Evolutionary conservation across 108 stramenopile species (phyloP), one percentile per base, ranked within the genome.

Genomic region (Stephanodiscus minutulus): DNA sequence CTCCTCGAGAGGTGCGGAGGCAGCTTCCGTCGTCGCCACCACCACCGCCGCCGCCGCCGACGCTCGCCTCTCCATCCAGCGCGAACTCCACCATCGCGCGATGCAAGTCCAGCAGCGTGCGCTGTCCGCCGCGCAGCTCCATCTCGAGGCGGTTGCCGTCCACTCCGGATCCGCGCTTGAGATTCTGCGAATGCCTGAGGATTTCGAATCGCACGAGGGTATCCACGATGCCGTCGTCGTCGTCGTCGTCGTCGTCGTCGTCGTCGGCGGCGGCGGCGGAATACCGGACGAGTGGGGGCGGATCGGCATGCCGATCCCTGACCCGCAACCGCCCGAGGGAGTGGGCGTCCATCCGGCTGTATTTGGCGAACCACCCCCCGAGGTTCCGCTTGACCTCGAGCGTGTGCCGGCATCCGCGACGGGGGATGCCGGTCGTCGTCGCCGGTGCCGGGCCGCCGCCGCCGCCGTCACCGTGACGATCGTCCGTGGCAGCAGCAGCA

Each of bases 101-200:
- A 49, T 94, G 93, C 27, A 94, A 74, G 79, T 94, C 93, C 64
- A 83, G 55, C 11, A 94, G 73, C 7, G 93, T 91, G 43, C 70
- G 78, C 49, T 88, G 86, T 21, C 79, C 72, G 10, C 83, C 79
- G 33, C 81, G 74, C 68, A 94, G 83, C 68, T 94, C 93, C 44
- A 92, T 46, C 43, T 87, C 87, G 59, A 86, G 74, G 6, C 89
- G 86, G 65, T 87, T 72, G 11, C 65, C 63, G 49, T 89, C 89
- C 15, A 80, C 73, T 17, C 65, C 46, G 3, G 81, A 71, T 17
- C 74, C 68, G 46, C 82, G 79, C 56, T 83, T 87, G 28, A 80
- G 73, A 55, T 69, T 64, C 13, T 59, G 58, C 7, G 73, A 69
- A 35, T 88, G 76, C 46, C 83, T 61, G 70, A 85, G 85, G 35